Conservation (phyloP, 768 basidiomycete genomes). For the Sistotremastrum niveocremeum region DNA sequence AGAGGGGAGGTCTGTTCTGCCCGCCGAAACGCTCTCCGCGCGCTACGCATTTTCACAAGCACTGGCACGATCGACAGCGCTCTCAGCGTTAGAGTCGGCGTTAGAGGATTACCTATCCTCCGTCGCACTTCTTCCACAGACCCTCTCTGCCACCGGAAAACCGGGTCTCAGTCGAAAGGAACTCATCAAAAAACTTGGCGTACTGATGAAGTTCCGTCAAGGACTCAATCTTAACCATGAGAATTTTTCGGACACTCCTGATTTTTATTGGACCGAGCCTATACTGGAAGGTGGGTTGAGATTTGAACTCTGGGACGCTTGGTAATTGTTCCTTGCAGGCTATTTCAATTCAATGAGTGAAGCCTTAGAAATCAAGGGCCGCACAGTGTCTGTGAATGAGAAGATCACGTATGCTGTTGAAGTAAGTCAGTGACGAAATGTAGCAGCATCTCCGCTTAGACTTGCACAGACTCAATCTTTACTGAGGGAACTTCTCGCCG, state of each 20-base stretch:
- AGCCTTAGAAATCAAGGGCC: conserved; percentile 75
- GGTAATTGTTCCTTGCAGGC: conserved; percentile 23
- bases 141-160: conserved; percentile 65
- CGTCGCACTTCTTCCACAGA: conserved; percentile 66
- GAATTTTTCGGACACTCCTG: conserved; percentile 79
- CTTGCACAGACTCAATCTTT: conserved; percentile 62
- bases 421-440: conserved; percentile 18
- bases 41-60: conserved; percentile 90
- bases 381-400: conserved; percentile 75
- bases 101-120: conserved; percentile 75
- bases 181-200: conserved; percentile 85
- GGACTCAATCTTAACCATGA: conserved; percentile 81
- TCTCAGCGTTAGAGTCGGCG: conserved; percentile 77
- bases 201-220: conserved; percentile 85
- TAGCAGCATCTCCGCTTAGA: neutral
- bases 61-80: conserved; percentile 74
- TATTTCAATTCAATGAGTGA: conserved; percentile 76
- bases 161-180: conserved; percentile 70
- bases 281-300: conserved; percentile 58
- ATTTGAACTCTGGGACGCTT: neutral
- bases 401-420: conserved; percentile 88
- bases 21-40: conserved; percentile 61
- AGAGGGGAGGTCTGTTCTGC: conserved; percentile 24
- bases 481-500: conserved; percentile 76
- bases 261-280: conserved; percentile 93